phyloP scores from a whole-genome alignment of 495 filamentous ascomycete species.

The Daldinia childiae region DNA sequence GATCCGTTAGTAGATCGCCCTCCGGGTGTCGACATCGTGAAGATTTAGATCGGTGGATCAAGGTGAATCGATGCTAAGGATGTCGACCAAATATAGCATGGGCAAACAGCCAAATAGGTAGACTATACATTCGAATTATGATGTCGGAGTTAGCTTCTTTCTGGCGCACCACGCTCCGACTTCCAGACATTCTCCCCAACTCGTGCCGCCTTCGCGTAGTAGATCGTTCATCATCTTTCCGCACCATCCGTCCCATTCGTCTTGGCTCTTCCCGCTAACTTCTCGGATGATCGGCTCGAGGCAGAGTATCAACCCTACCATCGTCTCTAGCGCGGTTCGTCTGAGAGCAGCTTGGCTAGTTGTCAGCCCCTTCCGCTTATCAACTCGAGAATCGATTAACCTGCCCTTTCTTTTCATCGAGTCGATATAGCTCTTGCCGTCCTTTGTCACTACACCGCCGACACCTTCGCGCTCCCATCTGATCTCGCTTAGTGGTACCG shows the following conservation, averaged over 20 bases:
- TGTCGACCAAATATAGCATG: constrained; percentile 20
- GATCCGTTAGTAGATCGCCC: constrained; percentile 15
- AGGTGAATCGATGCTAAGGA: constrained; percentile 24
- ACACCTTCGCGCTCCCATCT: constrained; percentile 87
- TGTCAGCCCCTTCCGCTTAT: constrained; percentile 62
- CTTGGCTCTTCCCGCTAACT: constrained; percentile 81
- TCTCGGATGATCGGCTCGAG: constrained; percentile 86
- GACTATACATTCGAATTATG: constrained; percentile 21
- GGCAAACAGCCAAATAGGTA: constrained; percentile 14
- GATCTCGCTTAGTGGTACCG: constrained; percentile 85
- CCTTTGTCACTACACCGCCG: constrained; percentile 62
- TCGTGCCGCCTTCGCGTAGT: constrained; percentile 78
- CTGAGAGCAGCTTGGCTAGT: constrained; percentile 78
- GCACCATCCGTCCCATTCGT: constrained; percentile 94
- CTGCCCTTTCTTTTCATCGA: constrained; percentile 48
- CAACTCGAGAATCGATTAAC: constrained; percentile 34
- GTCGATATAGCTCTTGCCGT: constrained; percentile 61
- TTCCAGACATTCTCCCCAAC: constrained; percentile 90
- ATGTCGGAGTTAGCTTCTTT: constrained; percentile 59
- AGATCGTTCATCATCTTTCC: constrained; percentile 86
- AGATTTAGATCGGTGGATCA: constrained; percentile 22
- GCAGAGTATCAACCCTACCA: constrained; percentile 87
- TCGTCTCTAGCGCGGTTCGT: constrained; percentile 78
- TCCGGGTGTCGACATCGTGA: constrained; percentile 10
- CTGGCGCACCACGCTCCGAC: constrained; percentile 94